Evolutionary conservation across 2,329 filamentous ascomycete species (phyloP).

Genomic region (Graphilbum ipis-grandicollis): DNA sequence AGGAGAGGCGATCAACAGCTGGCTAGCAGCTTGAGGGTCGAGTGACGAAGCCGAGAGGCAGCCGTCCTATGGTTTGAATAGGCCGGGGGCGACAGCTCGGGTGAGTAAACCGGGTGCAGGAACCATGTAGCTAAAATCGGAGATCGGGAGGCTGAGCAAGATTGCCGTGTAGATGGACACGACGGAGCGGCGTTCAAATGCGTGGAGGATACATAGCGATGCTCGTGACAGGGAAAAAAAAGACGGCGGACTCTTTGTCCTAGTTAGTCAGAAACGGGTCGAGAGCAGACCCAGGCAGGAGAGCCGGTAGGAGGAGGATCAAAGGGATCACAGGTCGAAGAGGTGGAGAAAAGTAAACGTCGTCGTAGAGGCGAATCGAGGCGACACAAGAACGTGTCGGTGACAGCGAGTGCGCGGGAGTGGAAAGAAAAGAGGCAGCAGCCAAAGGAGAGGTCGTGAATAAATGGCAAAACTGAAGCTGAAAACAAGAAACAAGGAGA

Average conservation of each 20-base stretch:
- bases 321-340: too few species aligned
- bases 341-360: too few species aligned
- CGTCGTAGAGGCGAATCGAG: background rate
- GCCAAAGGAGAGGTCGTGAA: background rate
- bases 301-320: background rate
- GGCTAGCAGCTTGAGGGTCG: slow-evolving; percentile 1
- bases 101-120: slow-evolving; percentile 4
- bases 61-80: background rate
- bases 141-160: background rate
- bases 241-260: slow-evolving; percentile 1
- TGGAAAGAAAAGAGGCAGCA: background rate
- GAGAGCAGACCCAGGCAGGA: background rate
- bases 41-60: slow-evolving; percentile 3
- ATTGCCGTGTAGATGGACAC: slow-evolving; percentile 3
- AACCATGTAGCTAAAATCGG: slow-evolving; percentile 7
- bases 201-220: background rate
- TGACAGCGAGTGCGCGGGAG: background rate
- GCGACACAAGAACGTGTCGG: background rate
- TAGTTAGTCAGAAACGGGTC: background rate
- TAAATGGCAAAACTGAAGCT: background rate
- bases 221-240: background rate
- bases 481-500: background rate
- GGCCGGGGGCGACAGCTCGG: background rate
- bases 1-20: background rate
- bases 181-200: slow-evolving; percentile 7